Conservation (phyloP, 495 filamentous ascomycete species). For the Penicillium subrubescens region DNA sequence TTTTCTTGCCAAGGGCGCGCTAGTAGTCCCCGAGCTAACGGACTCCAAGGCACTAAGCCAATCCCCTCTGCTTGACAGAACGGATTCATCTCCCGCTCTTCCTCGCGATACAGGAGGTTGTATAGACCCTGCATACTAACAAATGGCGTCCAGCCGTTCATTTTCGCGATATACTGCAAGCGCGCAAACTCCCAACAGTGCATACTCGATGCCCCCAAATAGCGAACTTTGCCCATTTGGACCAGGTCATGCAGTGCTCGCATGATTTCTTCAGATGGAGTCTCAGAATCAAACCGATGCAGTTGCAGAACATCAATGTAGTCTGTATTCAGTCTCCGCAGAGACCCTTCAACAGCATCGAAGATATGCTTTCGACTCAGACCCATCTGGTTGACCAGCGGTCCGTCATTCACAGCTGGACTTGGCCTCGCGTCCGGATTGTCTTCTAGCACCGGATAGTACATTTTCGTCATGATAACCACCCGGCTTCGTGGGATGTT, state of each 20-base stretch:
- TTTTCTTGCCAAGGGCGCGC: constrained; percentile 43
- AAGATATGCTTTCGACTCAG: constrained; percentile 54
- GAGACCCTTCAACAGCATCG: constrained; percentile 52
- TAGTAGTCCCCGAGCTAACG: constrained; percentile 54
- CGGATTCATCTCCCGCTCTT: constrained; percentile 72
- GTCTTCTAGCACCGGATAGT: constrained; percentile 54
- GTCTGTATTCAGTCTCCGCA: constrained; percentile 48
- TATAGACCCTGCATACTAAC: constrained; percentile 71
- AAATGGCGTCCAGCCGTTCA: constrained; percentile 69
- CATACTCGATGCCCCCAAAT: constrained; percentile 59
- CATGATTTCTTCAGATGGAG: constrained; percentile 71
- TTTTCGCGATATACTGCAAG: constrained; percentile 46
- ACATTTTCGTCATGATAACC: constrained; percentile 73
- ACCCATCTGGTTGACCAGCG: constrained; percentile 48
- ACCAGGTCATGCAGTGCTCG: constrained; percentile 69
- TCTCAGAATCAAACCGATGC: constrained; percentile 53
- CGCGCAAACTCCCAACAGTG: constrained; percentile 43
- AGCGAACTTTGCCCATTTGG: constrained; percentile 62
- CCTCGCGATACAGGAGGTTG: constrained; percentile 70
- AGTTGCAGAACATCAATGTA: constrained; percentile 61
- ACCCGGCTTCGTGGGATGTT: constrained; percentile 71
- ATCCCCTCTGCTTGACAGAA: constrained; percentile 71
- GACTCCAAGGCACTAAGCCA: constrained; percentile 67
- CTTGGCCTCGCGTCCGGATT: constrained; percentile 16
- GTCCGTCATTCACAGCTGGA: constrained; percentile 27